Conservation (phyloP, 139 green algal species). For the Haematococcus sp. region DNA sequence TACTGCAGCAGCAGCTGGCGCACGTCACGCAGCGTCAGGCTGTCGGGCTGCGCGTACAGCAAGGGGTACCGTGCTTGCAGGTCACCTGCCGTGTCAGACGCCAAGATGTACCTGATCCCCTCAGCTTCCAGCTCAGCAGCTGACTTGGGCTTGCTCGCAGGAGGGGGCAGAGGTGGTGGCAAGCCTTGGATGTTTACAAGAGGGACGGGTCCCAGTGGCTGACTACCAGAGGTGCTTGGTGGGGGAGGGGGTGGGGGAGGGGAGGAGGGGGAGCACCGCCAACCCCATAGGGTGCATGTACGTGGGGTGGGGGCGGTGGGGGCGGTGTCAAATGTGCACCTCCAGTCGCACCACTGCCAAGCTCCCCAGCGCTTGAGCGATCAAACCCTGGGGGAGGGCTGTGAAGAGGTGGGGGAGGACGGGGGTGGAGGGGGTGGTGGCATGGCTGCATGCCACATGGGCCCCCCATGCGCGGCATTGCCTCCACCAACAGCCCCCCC, state of each 20-base stretch:
- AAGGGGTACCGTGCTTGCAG: conserved; percentile 61
- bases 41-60: conserved; percentile 57
- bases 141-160: conserved; percentile 5
- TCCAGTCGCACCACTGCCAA: background rate
- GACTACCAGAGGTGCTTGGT: background rate
- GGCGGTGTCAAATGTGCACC: background rate
- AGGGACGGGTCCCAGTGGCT: background rate
- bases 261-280: background rate
- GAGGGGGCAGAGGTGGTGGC: background rate
- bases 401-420: background rate
- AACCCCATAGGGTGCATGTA: background rate
- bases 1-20: conserved; percentile 65
- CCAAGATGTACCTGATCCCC: conserved; percentile 49
- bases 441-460: background rate
- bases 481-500: no score
- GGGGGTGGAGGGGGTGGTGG: background rate
- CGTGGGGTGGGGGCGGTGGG: background rate
- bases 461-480: no score
- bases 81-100: conserved; percentile 40
- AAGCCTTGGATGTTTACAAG: background rate
- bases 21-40: conserved; percentile 75
- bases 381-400: background rate
- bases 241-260: background rate
- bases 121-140: conserved; percentile 60
- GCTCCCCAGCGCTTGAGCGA: background rate